These are phyloP conservation scores for Aureobasidium sp. DNA, from an alignment of 2,329 filamentous ascomycete genomes.

Conservation along the genomic window DNA sequence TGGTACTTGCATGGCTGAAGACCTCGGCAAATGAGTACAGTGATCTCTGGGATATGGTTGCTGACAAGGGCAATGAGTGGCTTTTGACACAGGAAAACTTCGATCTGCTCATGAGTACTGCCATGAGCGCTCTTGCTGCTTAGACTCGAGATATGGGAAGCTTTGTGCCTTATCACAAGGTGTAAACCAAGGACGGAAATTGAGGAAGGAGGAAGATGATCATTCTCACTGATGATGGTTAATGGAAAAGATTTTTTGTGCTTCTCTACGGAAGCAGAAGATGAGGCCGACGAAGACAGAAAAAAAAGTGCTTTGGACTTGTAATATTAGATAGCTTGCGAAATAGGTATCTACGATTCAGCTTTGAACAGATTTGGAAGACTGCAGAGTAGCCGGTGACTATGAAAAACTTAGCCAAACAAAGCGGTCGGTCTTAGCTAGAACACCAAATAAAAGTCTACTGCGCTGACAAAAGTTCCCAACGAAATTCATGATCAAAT, in stretches of 20 bases:
- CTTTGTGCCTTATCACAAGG: not conserved
- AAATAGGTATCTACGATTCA: not conserved
- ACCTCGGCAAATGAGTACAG: constrained; percentile 34
- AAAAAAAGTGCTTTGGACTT: not conserved
- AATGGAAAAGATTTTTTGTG: not conserved
- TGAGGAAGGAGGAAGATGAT: not conserved
- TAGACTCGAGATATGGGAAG: not conserved
- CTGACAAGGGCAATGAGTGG: constrained; percentile 52
- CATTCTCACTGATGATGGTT: no score
- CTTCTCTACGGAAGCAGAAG: not conserved
- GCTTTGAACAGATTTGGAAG: not conserved
- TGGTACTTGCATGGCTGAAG: constrained; percentile 45
- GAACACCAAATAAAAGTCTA: no score
- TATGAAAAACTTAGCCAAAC: no score
- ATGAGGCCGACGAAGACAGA: not conserved
- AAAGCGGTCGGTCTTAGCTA: no score
- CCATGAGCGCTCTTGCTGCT: not conserved
- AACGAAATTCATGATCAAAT: no score
- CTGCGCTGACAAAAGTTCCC: no score
- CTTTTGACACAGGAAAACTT: constrained; percentile 22
- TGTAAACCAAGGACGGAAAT: accelerated
- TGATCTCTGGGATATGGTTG: constrained; percentile 57
- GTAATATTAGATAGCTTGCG: not conserved
- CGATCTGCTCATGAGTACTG: not conserved
- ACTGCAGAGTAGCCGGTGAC: not conserved